Base-by-base conservation (phyloP, 2,329 filamentous ascomycete species). In the Neonectria magnoliae region DNA sequence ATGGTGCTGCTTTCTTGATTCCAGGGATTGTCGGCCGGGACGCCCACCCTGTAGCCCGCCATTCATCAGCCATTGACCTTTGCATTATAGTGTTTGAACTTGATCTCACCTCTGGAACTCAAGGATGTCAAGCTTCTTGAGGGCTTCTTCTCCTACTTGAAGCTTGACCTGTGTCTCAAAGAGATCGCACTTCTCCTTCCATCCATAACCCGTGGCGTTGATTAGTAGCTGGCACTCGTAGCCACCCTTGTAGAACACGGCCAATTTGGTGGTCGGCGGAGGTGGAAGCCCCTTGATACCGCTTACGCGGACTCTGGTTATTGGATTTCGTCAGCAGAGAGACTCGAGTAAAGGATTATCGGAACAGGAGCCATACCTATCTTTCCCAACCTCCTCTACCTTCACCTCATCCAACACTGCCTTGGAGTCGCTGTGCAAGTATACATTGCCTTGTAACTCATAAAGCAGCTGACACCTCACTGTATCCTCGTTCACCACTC, bases 361-460 rank as follows among this genome's bases (percentile, higher is more conserved):
- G 4, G 29, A 29, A 29, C 20, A 29, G 41, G 9, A 5, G 27
- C 27, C 22, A 18, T 41, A 60, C 57, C 57, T 60, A 11, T 60
- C 50, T 31, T 48, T 60, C 14, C 57, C 57, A 1, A 54, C 59
- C n/a, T 69, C 60, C 13, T 64, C 57, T 8, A 66, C 59, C 2
- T 55, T 60, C 1, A 66, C 56, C 1, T 67, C 64, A 2, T 70
- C 68, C 20, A 73, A 3, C 1, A 54, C 50, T 2, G 57, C 57
- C 29, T 54, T 60, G 9, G 33, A 29, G 27, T 60, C 57, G 41
- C 57, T 60, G 41, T 60, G 57, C 29, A 60, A 11, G 42, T 60
- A 60, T n/a, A 48, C n/a, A 13, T 60, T 60, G 8, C 57, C 57
- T 11, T 60, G 57, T 8, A 60, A 31, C 33, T 60, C 57, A 20